Evolutionary conservation across 176 grass and related monocot genomes (phyloP).

Genomic region (Juncus inflexus): DNA sequence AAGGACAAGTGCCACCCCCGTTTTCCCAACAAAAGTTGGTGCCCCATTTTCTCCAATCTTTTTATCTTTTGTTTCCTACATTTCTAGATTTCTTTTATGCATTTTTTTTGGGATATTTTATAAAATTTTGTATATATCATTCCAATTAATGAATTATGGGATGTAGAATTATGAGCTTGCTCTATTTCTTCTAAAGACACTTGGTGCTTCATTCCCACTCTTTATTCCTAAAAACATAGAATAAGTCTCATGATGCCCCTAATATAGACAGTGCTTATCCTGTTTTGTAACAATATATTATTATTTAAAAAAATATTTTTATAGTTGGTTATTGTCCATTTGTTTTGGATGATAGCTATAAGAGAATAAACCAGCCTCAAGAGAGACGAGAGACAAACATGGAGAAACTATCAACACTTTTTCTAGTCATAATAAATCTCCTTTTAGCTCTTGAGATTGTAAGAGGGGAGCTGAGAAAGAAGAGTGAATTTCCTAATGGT

Average conservation of each 20-base stretch:
- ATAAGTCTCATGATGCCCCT: background rate
- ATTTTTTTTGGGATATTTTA: background rate
- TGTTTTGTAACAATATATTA: no score
- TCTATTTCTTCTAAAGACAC: no score
- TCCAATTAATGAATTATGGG: background rate
- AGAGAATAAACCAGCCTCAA: background rate
- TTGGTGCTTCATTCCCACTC: background rate
- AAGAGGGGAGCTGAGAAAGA: constrained; percentile 14
- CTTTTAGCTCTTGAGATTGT: constrained; percentile 3
- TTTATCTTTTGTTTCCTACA: no score
- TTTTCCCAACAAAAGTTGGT: constrained; percentile 27
- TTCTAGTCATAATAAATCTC: background rate
- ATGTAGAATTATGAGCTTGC: no score
- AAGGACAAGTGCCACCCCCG: background rate
- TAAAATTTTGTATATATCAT: background rate
- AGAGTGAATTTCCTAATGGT: constrained; percentile 40
- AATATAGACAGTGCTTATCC: no score
- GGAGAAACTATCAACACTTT: background rate
- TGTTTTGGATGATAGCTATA: background rate
- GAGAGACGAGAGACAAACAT: background rate
- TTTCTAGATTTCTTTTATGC: no score
- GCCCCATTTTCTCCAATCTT: background rate
- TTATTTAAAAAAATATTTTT: background rate
- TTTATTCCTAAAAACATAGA: background rate
- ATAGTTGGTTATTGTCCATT: background rate